phyloP scores from a whole-genome alignment of 768 basidiomycete genomes.

The Phanerochaete carnosa region DNA sequence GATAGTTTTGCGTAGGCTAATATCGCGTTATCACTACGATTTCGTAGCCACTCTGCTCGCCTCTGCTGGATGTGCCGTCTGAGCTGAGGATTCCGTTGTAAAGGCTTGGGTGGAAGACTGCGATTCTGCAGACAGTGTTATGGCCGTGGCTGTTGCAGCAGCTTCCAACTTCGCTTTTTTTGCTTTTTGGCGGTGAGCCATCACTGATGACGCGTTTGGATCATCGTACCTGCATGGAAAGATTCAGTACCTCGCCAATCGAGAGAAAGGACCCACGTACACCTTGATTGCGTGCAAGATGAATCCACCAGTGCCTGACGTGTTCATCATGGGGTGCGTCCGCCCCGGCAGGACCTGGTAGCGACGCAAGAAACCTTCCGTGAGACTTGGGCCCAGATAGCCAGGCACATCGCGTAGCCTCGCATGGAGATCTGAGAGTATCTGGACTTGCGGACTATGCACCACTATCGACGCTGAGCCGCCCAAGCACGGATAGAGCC shows the following conservation, averaged over 20 bases:
- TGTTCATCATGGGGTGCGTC: slow-evolving; percentile 93
- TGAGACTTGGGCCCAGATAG: slow-evolving; percentile 76
- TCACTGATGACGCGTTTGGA: slow-evolving; percentile 53
- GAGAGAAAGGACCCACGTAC: slow-evolving; percentile 36
- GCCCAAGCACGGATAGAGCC: slow-evolving; percentile 69
- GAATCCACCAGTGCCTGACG: slow-evolving; percentile 86
- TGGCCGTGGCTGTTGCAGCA: not conserved
- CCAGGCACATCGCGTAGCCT: slow-evolving; percentile 62
- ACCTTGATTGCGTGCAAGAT: slow-evolving; percentile 85
- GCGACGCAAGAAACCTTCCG: slow-evolving; percentile 82
- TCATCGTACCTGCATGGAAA: slow-evolving; percentile 53
- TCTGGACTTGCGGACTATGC: slow-evolving; percentile 80
- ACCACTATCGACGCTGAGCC: slow-evolving; percentile 88
- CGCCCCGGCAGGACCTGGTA: slow-evolving; percentile 96
- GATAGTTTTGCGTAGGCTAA: not conserved
- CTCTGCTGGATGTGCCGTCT: not conserved
- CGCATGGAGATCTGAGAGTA: slow-evolving; percentile 74
- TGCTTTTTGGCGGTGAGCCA: slow-evolving; percentile 42
- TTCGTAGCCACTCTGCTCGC: not conserved
- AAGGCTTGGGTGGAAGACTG: not conserved
- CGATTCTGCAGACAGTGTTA: not conserved
- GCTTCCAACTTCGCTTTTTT: slow-evolving; percentile 24
- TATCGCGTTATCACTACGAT: not conserved
- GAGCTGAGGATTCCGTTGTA: not conserved
- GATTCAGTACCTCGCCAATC: not conserved